Percentiles rank a stretch among this genome's conserved stretches.
Conservation (phyloP, 2,329 filamentous ascomycete genomes). For the Tolypocladium album region DNA sequence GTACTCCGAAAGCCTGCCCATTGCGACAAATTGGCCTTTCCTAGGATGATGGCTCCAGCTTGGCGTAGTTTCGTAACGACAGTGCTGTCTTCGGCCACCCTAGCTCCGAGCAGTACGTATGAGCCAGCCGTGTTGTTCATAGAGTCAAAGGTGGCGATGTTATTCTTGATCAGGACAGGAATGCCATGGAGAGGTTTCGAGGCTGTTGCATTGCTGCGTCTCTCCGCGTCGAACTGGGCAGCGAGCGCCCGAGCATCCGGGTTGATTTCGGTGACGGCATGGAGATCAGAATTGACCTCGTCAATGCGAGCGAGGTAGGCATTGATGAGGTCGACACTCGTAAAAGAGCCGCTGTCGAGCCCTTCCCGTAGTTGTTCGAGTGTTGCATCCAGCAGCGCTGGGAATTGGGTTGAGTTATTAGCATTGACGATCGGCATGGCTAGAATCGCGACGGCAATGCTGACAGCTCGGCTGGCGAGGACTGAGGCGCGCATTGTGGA, state of each 20-base stretch:
- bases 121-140: constrained; percentile 57
- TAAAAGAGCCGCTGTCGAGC: constrained; percentile 13
- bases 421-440: neutral
- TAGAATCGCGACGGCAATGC: neutral
- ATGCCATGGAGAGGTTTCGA: constrained; percentile 46
- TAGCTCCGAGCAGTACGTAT: constrained; percentile 48
- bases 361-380: neutral
- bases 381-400: constrained; percentile 13
- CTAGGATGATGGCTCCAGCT: constrained; percentile 53
- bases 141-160: constrained; percentile 50
- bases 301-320: constrained; percentile 16
- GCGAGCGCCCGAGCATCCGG: constrained; percentile 28
- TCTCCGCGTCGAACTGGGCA: constrained; percentile 16
- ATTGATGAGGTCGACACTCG: constrained; percentile 24
- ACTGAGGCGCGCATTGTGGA: neutral
- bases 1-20: constrained; percentile 52
- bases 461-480: neutral
- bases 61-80: constrained; percentile 48
- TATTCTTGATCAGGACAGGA: constrained; percentile 57
- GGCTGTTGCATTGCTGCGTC: neutral
- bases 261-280: constrained; percentile 24
- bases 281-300: constrained; percentile 13
- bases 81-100: constrained; percentile 42
- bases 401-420: neutral
- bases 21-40: constrained; percentile 54